phyloP scores from a whole-genome alignment of 2,329 filamentous ascomycete species.

The Paramyrothecium sp. region DNA sequence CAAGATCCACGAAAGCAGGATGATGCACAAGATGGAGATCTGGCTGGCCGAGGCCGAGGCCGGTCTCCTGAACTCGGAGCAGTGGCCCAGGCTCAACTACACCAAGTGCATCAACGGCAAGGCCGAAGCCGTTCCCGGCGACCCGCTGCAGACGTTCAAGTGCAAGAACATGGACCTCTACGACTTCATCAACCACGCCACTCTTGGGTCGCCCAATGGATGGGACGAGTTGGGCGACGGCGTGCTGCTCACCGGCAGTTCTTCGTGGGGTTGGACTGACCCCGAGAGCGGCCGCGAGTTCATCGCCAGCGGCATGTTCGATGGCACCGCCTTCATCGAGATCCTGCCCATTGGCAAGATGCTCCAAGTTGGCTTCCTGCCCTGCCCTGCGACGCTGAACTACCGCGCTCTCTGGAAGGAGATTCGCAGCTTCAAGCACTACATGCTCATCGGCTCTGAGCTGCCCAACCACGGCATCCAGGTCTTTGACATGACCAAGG shows the following conservation, averaged over 20 bases:
- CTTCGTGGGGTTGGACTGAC: slow-evolving; percentile 43
- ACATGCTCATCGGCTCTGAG: slow-evolving; percentile 38
- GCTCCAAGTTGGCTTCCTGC: slow-evolving; percentile 1
- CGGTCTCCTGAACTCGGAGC: slow-evolving; percentile 1
- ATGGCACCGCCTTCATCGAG: slow-evolving; percentile 51
- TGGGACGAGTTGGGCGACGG: background rate
- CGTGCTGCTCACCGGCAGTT: slow-evolving; percentile 24
- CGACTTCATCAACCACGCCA: slow-evolving; percentile 53
- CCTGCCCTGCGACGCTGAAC: slow-evolving; percentile 44
- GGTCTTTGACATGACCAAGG: slow-evolving; percentile 59
- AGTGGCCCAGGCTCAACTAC: slow-evolving; percentile 36
- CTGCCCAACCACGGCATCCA: slow-evolving; percentile 55
- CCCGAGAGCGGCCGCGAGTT: slow-evolving; percentile 47
- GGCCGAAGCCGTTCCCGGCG: slow-evolving; percentile 41
- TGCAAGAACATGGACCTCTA: slow-evolving; percentile 48
- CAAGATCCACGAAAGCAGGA: background rate
- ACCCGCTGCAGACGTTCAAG: slow-evolving; percentile 45
- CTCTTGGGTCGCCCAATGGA: slow-evolving; percentile 35
- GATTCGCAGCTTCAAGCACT: slow-evolving; percentile 36
- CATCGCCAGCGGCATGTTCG: slow-evolving; percentile 43
- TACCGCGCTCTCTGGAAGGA: slow-evolving; percentile 37
- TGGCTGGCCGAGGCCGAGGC: slow-evolving; percentile 2
- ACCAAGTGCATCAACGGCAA: slow-evolving; percentile 39
- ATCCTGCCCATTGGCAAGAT: slow-evolving; percentile 18
- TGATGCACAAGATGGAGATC: slow-evolving; percentile 1